Evolutionary conservation across 2,329 filamentous ascomycete species (phyloP), one percentile per base, ranked within the genome.

Genomic region (Myriosclerotinia curreyana): DNA sequence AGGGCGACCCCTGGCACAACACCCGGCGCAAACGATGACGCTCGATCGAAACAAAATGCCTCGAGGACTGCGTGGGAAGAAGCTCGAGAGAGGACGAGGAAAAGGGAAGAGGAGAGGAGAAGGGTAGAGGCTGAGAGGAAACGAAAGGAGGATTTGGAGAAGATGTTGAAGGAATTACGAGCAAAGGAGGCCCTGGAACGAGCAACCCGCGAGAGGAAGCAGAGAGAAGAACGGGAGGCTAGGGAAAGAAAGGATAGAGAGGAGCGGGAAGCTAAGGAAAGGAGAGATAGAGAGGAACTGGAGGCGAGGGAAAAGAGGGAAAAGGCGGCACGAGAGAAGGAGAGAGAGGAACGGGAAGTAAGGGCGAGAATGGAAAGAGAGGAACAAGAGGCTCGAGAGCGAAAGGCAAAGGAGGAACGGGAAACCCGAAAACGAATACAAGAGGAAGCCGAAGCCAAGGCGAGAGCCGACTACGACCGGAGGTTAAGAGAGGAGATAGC

Each of bases 81-180:
- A 73, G 87, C 86, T 4, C 80, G 87, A 62, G 87, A 90, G 71
- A 87, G 90, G 69, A 88, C 83, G 25, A 79, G 83, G 51, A 82
- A 60, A 2, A 89, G 86, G 85, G 86, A 89, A 69, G 88, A 86
- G 72, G 87, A 89, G 68, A 84, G 85, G 14, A 87, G 81, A 71
- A 78, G 78, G 2, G 82, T 80, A 67, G 84, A 86, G 67, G 85
- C 83, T 3, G 86, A 89, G 67, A 81, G 83, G 67, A 84, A 84
- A 68, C 79, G 82, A 67, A 82, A 80, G 49, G 83, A 86, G 42
- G 83, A 85, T n/a, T 76, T 81, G 3, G 78, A 81, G 44, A 81
- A 77, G 64, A 77, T 80, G 62, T 73, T 86, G 2, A 81, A 78
- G 40, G 83, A 86, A 68, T 75, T 83, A 17, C 80, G 84, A 50